These are phyloP conservation scores for Ambrosiella xylebori DNA, from an alignment of 2,329 filamentous ascomycete genomes.

Conservation along the genomic window DNA sequence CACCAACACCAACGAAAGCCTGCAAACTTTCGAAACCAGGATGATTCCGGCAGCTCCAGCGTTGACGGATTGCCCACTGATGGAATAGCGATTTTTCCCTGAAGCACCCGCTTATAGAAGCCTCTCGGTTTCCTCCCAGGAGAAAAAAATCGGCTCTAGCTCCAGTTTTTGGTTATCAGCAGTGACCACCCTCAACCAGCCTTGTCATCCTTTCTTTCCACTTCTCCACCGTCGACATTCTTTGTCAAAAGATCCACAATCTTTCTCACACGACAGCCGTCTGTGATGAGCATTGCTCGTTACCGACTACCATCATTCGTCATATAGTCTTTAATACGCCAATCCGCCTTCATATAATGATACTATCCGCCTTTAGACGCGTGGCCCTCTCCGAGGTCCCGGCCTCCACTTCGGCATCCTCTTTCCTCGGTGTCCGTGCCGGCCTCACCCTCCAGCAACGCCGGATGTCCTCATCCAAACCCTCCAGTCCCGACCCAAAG, in stretches of 20 bases:
- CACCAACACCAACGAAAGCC: neutral
- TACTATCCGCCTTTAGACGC: conserved; percentile 39
- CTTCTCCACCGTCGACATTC: conserved; percentile 3
- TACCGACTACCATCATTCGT: conserved; percentile 9
- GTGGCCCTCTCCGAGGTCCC: conserved; percentile 22
- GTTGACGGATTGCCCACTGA: neutral
- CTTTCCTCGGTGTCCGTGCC: conserved; percentile 24
- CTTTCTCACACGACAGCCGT: neutral
- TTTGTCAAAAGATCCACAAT: conserved; percentile 1
- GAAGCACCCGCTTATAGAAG: neutral
- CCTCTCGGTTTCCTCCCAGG: neutral
- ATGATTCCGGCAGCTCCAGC: neutral
- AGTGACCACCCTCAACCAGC: neutral
- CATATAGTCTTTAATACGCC: conserved; percentile 8
- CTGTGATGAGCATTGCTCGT: neutral
- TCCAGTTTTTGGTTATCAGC: conserved; percentile 4
- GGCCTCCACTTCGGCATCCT: neutral
- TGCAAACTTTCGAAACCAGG: neutral
- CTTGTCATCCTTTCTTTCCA: conserved; percentile 4
- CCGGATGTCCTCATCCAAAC: conserved; percentile 43
- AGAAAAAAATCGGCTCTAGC: neutral
- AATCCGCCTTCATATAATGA: conserved; percentile 23
- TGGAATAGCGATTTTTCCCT: neutral
- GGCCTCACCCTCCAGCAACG: conserved; percentile 31
- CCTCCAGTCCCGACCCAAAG: conserved; percentile 40